A percentile compares a stretch with the other conserved stretches of the same genome.
Evolutionary conservation across 331 rosid species (phyloP).

Genomic region (Malus hybrid): DNA sequence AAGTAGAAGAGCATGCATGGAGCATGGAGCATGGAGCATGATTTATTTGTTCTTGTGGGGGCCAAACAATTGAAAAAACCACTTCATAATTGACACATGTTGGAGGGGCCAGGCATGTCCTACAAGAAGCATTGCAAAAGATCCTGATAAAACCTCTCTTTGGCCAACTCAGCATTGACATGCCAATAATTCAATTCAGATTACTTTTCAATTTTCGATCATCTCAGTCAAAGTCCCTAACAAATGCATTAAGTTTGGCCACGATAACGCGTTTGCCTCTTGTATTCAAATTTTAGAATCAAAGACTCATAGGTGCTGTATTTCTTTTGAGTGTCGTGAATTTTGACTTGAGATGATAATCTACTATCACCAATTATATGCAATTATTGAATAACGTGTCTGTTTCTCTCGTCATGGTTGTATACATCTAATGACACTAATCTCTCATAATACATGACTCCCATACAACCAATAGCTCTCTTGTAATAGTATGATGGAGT

Average conservation of each 20-base stretch:
- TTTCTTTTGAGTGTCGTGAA: too few species aligned
- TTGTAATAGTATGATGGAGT: background rate
- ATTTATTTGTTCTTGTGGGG: conserved; percentile 20
- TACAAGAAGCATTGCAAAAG: background rate
- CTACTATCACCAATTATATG: too few species aligned
- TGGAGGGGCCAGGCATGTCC: background rate
- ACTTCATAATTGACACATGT: conserved; percentile 13
- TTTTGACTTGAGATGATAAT: too few species aligned
- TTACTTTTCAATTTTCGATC: background rate
- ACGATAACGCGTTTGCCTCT: background rate
- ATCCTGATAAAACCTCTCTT: conserved; percentile 4
- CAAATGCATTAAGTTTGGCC: background rate
- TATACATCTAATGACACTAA: background rate
- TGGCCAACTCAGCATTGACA: conserved; percentile 17
- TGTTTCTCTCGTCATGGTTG: too few species aligned
- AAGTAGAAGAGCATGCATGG: conserved; percentile 15
- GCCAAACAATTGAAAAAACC: conserved; percentile 15
- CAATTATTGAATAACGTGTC: too few species aligned
- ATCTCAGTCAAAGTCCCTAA: background rate
- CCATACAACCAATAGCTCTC: background rate
- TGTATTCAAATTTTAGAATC: background rate
- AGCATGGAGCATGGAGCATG: conserved; percentile 6
- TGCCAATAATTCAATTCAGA: conserved; percentile 25
- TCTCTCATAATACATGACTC: too few species aligned
- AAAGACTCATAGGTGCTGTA: too few species aligned